Evolutionary conservation across 2,329 filamentous ascomycete species (phyloP).

Genomic region (Aspergillus neotritici): DNA sequence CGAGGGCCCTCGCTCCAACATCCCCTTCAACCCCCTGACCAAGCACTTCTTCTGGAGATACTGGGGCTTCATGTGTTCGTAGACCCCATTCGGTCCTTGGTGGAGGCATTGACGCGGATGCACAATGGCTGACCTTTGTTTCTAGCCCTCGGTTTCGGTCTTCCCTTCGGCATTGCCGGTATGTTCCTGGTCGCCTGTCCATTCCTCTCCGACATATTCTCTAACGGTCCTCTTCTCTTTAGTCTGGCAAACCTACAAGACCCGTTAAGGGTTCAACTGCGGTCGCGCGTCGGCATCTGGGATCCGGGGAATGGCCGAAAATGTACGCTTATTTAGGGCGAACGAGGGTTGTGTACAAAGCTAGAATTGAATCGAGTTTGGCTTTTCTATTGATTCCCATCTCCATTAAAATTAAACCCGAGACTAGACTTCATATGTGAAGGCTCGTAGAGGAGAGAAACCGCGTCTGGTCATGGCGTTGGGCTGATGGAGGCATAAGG

Average conservation of each 20-base stretch:
- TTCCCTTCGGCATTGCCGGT: constrained; percentile 61
- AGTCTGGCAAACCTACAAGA: constrained; percentile 67
- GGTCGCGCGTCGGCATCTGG: constrained; percentile 16
- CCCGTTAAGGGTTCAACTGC: constrained; percentile 34
- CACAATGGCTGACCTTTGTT: constrained; percentile 33
- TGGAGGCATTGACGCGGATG: not conserved
- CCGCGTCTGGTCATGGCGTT: constrained; percentile 13
- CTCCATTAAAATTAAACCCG: too few relatives aligned
- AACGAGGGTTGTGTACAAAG: constrained; percentile 37
- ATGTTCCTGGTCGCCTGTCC: constrained; percentile 30
- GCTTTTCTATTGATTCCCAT: too few relatives aligned
- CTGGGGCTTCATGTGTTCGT: constrained; percentile 71
- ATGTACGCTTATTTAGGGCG: constrained; percentile 19
- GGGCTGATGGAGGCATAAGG: constrained; percentile 10
- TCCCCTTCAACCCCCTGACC: constrained; percentile 94
- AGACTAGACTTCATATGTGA: too few relatives aligned
- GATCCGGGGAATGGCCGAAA: constrained; percentile 16
- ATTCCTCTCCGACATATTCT: not conserved
- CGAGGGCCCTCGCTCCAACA: constrained; percentile 88
- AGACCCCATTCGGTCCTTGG: constrained; percentile 4
- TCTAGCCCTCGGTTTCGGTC: constrained; percentile 52
- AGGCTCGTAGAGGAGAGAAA: too few relatives aligned
- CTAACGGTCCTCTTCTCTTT: constrained; percentile 24
- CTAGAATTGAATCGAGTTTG: constrained; percentile 17
- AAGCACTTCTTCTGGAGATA: constrained; percentile 77